Evolutionary conservation across 2,329 filamentous ascomycete species (phyloP).

Genomic region (Tolypocladium inflatum): DNA sequence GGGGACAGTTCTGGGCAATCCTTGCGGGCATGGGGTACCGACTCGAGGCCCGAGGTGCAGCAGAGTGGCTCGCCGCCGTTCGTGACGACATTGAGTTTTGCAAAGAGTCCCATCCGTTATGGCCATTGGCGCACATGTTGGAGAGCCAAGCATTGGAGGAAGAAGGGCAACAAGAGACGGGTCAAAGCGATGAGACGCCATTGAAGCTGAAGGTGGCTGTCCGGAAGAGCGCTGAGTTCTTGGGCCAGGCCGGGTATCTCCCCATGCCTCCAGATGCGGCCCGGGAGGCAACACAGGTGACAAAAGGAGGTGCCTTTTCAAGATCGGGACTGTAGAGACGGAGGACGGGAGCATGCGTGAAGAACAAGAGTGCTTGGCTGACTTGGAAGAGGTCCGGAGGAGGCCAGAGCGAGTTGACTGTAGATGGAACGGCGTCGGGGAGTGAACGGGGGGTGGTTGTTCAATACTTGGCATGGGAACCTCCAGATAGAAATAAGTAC

Average conservation of each 20-base stretch:
- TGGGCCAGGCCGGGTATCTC: not conserved
- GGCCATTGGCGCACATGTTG: constrained; percentile 2
- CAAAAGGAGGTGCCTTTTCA: not conserved
- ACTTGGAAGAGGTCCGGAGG: too few species aligned
- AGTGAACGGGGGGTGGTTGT: not conserved
- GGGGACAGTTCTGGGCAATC: constrained; percentile 2
- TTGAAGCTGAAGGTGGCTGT: constrained; percentile 1
- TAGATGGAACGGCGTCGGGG: not conserved
- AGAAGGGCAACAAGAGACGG: not conserved
- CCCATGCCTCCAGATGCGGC: not conserved
- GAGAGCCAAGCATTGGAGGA: constrained; percentile 1
- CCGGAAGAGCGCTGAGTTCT: not conserved
- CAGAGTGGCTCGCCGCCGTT: not conserved
- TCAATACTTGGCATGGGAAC: too few species aligned
- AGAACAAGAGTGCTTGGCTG: not conserved
- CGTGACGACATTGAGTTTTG: constrained; percentile 1
- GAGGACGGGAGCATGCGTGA: not conserved
- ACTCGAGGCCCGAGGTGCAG: not conserved
- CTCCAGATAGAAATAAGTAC: not conserved
- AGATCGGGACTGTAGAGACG: not conserved
- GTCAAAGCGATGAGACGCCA: not conserved
- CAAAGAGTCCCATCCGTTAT: constrained; percentile 4
- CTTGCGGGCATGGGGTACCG: not conserved
- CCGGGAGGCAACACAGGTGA: not conserved
- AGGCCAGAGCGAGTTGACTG: not conserved